Evolutionary conservation across 805 yeast genomes (phyloP).

Genomic region (Saturnispora halmiae): DNA sequence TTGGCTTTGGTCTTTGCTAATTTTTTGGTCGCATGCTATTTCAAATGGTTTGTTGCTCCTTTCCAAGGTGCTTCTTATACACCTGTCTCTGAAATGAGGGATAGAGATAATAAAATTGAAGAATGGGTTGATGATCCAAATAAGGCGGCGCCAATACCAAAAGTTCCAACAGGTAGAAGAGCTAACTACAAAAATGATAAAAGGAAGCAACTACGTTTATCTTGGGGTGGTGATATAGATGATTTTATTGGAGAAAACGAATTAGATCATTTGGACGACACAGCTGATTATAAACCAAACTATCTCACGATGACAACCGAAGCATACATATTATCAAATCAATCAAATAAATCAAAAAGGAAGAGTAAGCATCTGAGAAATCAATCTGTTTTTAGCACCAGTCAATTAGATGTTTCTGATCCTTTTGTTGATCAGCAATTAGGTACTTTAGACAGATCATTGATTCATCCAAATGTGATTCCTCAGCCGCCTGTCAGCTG

Average conservation of each 20-base stretch:
- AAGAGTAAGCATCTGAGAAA: slow-evolving; percentile 1
- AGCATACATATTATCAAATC: slow-evolving; percentile 28
- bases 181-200: slow-evolving; percentile 33
- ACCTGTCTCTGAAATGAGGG: slow-evolving; percentile 49
- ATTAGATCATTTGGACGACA: background rate
- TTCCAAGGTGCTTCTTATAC: slow-evolving; percentile 64
- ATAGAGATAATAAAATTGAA: slow-evolving; percentile 62
- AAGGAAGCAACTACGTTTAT: slow-evolving; percentile 28
- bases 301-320: slow-evolving; percentile 63
- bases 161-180: slow-evolving; percentile 43
- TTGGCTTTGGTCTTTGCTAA: slow-evolving; percentile 69
- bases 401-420: slow-evolving; percentile 12
- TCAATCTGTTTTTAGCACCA: slow-evolving; percentile 11
- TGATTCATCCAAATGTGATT: slow-evolving; percentile 68
- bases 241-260: slow-evolving; percentile 17
- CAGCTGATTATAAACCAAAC: slow-evolving; percentile 31
- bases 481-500: slow-evolving; percentile 87
- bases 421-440: slow-evolving; percentile 28
- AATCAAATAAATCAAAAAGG: slow-evolving; percentile 1
- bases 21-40: slow-evolving; percentile 81
- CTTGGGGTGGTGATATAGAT: slow-evolving; percentile 34
- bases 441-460: slow-evolving; percentile 45
- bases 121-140: slow-evolving; percentile 71
- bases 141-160: slow-evolving; percentile 41
- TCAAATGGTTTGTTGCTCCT: slow-evolving; percentile 72